Percentiles rank a stretch among this genome's conserved stretches.
Conservation (phyloP, 192 early-diverging fungal genomes). For the Umbelopsis isabellina region DNA sequence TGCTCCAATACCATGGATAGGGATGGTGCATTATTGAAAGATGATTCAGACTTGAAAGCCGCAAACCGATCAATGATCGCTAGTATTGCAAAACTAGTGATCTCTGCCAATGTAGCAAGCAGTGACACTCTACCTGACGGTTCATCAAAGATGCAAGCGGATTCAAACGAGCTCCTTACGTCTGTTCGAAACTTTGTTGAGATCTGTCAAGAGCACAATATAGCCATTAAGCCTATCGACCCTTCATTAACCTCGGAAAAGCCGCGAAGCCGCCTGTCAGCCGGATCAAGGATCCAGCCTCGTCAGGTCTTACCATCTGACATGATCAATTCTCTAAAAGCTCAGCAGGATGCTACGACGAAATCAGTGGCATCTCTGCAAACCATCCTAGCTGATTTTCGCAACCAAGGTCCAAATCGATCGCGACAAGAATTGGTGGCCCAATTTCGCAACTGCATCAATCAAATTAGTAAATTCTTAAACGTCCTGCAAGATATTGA, state of each 20-base stretch:
- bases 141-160: slow-evolving; percentile 66
- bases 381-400: too few species aligned
- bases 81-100: slow-evolving; percentile 78
- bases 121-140: slow-evolving; percentile 36
- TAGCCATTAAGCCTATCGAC: slow-evolving; percentile 44
- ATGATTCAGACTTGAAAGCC: slow-evolving; percentile 65
- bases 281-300: neutral
- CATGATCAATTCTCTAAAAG: neutral
- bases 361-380: too few species aligned
- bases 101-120: slow-evolving; percentile 84
- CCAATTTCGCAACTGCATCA: neutral
- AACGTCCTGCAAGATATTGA: neutral
- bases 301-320: neutral
- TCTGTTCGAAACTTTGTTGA: slow-evolving; percentile 78
- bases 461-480: neutral
- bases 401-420: too few species aligned
- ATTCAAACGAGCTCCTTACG: slow-evolving; percentile 75
- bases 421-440: too few species aligned
- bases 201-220: slow-evolving; percentile 41
- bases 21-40: slow-evolving; percentile 67
- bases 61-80: slow-evolving; percentile 81
- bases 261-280: too few species aligned
- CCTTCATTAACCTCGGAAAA: slow-evolving; percentile 1
- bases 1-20: slow-evolving; percentile 76
- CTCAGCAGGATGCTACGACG: too few species aligned